phyloP scores from a whole-genome alignment of 352 stramenopile species.

The Phytophthora ramorum region DNA sequence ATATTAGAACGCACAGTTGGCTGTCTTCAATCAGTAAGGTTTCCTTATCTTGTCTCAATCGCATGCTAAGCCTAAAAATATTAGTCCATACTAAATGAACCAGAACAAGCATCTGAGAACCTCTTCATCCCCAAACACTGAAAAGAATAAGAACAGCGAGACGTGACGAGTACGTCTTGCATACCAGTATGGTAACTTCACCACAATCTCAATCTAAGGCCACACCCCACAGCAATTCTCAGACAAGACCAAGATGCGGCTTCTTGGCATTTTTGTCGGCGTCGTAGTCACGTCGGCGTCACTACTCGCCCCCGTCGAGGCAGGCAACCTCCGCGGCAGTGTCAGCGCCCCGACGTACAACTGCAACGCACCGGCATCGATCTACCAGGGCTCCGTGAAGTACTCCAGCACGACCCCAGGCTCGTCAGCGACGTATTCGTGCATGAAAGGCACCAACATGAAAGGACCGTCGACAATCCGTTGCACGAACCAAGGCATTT shows the following conservation, averaged over 20 bases:
- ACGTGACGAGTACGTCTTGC: slow-evolving; percentile 4
- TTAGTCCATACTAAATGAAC: slow-evolving; percentile 1
- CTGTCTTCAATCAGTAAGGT: not conserved
- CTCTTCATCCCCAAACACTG: not conserved
- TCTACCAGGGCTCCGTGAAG: slow-evolving; percentile 54
- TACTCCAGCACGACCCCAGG: slow-evolving; percentile 46
- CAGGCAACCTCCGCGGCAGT: slow-evolving; percentile 36
- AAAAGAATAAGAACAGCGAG: slow-evolving; percentile 28
- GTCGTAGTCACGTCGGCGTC: not conserved
- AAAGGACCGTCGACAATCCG: slow-evolving; percentile 32
- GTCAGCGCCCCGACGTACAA: slow-evolving; percentile 15
- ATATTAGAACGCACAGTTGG: not conserved
- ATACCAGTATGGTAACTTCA: not conserved
- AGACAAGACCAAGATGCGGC: slow-evolving; percentile 11
- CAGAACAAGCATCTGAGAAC: slow-evolving; percentile 13
- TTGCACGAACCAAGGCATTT: slow-evolving; percentile 49
- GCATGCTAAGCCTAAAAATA: slow-evolving; percentile 14
- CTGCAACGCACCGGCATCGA: slow-evolving; percentile 31
- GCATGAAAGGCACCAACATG: slow-evolving; percentile 52
- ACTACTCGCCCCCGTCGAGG: slow-evolving; percentile 8
- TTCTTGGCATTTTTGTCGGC: slow-evolving; percentile 5
- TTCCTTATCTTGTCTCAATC: not conserved
- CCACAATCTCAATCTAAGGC: not conserved
- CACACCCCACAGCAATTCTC: not conserved
- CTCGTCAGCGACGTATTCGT: slow-evolving; percentile 45